phyloP scores from a whole-genome alignment of 768 basidiomycete species.

The Cyathus striatus region DNA sequence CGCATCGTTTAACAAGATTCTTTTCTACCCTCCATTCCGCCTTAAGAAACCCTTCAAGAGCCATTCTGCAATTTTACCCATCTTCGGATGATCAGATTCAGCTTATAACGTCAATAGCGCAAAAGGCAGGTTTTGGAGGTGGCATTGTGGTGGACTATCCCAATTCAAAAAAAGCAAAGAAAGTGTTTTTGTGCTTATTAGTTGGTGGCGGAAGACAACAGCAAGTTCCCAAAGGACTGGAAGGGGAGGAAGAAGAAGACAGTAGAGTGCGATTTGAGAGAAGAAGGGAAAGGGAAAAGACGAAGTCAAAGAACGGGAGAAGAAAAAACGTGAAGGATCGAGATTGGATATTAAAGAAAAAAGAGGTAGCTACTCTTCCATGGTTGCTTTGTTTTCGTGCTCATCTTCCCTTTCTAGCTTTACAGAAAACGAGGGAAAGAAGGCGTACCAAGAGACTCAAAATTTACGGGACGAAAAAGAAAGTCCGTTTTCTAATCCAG shows the following conservation, averaged over 20 bases:
- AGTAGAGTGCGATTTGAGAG: constrained; percentile 69
- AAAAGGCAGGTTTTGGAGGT: constrained; percentile 94
- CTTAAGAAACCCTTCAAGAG: constrained; percentile 80
- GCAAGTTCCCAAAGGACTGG: constrained; percentile 72
- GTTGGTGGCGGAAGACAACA: constrained; percentile 71
- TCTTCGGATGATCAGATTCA: constrained; percentile 96
- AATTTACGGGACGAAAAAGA: constrained; percentile 90
- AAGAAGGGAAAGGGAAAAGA: constrained; percentile 63
- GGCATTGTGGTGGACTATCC: constrained; percentile 97
- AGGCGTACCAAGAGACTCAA: constrained; percentile 78
- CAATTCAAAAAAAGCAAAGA: constrained; percentile 92
- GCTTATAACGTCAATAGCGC: constrained; percentile 88
- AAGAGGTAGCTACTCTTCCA: constrained; percentile 62
- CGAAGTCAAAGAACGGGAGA: constrained; percentile 57
- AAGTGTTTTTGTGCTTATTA: constrained; percentile 91
- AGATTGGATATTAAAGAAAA: constrained; percentile 96
- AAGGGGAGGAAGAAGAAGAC: constrained; percentile 58
- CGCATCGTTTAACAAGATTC: constrained; percentile 79
- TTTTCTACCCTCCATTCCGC: constrained; percentile 91
- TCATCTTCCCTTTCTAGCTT: constrained; percentile 36
- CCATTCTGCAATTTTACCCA: constrained; percentile 93
- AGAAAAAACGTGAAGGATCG: constrained; percentile 68
- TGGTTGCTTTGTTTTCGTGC: constrained; percentile 1
- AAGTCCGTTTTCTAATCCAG: constrained; percentile 64
- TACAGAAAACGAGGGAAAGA: constrained; percentile 85